phyloP scores from a whole-genome alignment of 805 yeast genomes.

The Nakazawaea laoshanensis region DNA sequence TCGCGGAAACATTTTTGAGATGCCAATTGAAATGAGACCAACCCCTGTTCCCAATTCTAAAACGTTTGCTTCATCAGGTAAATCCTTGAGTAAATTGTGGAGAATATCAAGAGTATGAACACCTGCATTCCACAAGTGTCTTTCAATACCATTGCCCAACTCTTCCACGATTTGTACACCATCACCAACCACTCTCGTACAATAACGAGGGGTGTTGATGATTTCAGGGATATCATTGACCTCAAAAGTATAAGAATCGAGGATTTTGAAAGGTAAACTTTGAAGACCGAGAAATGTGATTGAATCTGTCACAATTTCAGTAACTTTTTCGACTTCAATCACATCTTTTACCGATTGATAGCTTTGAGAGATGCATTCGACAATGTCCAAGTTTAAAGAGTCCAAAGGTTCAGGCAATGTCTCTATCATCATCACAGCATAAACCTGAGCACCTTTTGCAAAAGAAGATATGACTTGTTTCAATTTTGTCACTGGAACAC shows the following conservation, averaged over 20 bases:
- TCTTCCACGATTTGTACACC: constrained; percentile 22
- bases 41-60: constrained; percentile 36
- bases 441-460: too few species aligned
- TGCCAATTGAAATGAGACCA: constrained; percentile 26
- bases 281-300: not conserved
- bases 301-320: too few species aligned
- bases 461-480: too few species aligned
- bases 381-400: too few species aligned
- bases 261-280: not conserved
- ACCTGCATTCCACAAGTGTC: constrained; percentile 36
- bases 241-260: not conserved
- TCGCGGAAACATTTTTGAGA: constrained; percentile 16
- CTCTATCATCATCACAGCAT: too few species aligned
- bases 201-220: not conserved
- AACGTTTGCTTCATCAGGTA: constrained; percentile 10
- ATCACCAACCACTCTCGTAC: constrained; percentile 1
- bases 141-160: constrained; percentile 29
- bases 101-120: constrained; percentile 11
- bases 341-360: too few species aligned
- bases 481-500: too few species aligned
- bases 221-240: not conserved
- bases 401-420: too few species aligned
- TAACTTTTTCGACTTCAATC: too few species aligned
- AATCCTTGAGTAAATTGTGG: not conserved
- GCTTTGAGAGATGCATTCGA: too few species aligned